A percentile compares a stretch with the other conserved stretches of the same genome.
Evolutionary conservation across 2,329 filamentous ascomycete genomes (phyloP).

Genomic region (Metarhizium humberi): DNA sequence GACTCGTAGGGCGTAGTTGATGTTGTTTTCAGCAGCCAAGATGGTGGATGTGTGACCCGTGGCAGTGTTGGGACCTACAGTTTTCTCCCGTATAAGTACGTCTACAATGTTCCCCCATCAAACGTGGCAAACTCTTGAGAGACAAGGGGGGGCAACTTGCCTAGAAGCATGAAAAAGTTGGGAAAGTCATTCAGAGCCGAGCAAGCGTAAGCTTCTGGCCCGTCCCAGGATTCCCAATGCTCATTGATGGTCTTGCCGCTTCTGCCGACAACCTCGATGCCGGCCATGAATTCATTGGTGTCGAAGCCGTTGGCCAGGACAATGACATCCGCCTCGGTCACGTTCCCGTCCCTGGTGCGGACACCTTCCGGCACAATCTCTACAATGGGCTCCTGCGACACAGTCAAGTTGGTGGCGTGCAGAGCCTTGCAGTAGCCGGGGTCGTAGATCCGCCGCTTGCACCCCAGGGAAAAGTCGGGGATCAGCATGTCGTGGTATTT

Average conservation of each 20-base stretch:
- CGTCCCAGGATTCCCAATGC: conserved; percentile 50
- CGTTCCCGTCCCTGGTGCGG: conserved; percentile 24
- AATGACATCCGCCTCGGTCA: conserved; percentile 48
- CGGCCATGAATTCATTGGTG: conserved; percentile 43
- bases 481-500: conserved; percentile 54
- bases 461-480: conserved; percentile 53
- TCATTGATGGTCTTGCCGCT: conserved; percentile 39
- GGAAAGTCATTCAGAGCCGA: conserved; percentile 51
- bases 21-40: conserved; percentile 50
- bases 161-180: conserved; percentile 56
- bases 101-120: not conserved
- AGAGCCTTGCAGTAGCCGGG: conserved; percentile 44
- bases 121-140: not conserved
- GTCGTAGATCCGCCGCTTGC: conserved; percentile 55
- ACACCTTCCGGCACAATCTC: conserved; percentile 35
- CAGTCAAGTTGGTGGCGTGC: conserved; percentile 34
- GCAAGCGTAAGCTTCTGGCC: conserved; percentile 51
- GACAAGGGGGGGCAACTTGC: conserved; percentile 12
- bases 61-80: conserved; percentile 48
- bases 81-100: not conserved
- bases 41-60: conserved; percentile 55
- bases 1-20: conserved; percentile 50
- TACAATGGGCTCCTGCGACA: conserved; percentile 38
- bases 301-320: conserved; percentile 54
- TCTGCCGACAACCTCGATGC: conserved; percentile 42